Percentiles rank a stretch among this genome's conserved stretches.
These are phyloP conservation scores for Backusella sp. DNA, from an alignment of 192 early-diverging fungal species.

Conservation along the genomic window DNA sequence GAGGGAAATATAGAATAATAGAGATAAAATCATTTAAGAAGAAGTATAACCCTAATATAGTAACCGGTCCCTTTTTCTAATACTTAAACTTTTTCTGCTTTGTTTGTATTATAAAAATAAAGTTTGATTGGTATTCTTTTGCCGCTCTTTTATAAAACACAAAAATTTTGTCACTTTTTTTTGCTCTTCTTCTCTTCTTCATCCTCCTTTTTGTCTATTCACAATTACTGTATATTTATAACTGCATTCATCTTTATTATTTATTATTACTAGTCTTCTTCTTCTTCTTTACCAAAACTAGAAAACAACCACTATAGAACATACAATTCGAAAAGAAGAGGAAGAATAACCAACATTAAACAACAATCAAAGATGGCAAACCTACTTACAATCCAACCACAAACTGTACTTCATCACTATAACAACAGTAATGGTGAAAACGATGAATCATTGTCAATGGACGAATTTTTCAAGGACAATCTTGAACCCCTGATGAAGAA, in stretches of 20 bases:
- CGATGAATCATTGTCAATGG: conserved; percentile 20
- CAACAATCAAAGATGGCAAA: conserved; percentile 17
- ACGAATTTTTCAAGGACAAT: conserved; percentile 27
- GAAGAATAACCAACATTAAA: neutral
- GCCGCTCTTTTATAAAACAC: neutral
- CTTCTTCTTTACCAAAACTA: conserved; percentile 2
- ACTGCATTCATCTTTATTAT: neutral
- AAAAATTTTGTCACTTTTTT: neutral
- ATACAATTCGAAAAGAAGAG: neutral
- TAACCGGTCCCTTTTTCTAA: neutral
- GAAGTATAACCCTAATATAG: neutral
- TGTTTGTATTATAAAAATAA: conserved; percentile 4
- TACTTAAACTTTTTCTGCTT: neutral
- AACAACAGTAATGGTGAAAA: neutral
- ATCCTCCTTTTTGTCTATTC: neutral
- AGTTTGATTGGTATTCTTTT: conserved; percentile 3
- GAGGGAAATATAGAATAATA: neutral
- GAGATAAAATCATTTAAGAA: neutral
- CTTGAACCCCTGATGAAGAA: conserved; percentile 28
- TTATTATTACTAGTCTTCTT: neutral
- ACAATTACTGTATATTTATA: neutral
- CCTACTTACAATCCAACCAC: conserved; percentile 20
- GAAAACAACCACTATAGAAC: neutral
- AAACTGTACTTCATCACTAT: conserved; percentile 3
- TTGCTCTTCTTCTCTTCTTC: neutral